Evolutionary conservation across 2,329 filamentous ascomycete genomes (phyloP).

Genomic region (Sporothrix protearum): DNA sequence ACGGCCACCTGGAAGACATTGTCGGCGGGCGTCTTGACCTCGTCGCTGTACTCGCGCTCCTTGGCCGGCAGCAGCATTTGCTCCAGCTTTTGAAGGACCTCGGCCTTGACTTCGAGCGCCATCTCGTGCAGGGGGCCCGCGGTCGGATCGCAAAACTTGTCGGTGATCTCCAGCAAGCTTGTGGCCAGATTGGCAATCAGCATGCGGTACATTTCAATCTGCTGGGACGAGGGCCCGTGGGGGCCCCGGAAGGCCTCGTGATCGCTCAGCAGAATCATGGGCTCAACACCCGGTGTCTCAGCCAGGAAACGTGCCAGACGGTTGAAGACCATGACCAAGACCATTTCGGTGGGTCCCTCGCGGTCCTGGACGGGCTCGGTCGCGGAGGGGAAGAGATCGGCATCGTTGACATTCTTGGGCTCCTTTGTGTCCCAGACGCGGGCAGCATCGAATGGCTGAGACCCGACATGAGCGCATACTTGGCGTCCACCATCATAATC

Average conservation of each 20-base stretch:
- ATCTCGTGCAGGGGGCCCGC: conserved; percentile 53
- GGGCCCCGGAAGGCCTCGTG: conserved; percentile 33
- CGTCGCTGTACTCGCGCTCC: conserved; percentile 48
- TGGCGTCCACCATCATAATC: conserved; percentile 56
- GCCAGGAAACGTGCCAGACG: conserved; percentile 51
- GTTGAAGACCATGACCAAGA: conserved; percentile 51
- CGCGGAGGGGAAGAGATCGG: conserved; percentile 53
- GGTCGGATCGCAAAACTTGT: conserved; percentile 48
- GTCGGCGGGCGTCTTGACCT: conserved; percentile 49
- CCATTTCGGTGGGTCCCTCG: conserved; percentile 60
- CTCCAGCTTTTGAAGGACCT: conserved; percentile 49
- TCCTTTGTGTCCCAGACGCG: conserved; percentile 55
- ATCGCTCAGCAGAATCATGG: conserved; percentile 47
- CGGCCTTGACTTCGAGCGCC: conserved; percentile 45
- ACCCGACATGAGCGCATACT: conserved; percentile 56
- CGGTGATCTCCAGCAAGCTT: conserved; percentile 45
- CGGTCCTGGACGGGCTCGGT: conserved; percentile 49
- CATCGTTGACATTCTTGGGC: conserved; percentile 58
- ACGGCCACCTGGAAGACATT: conserved; percentile 55
- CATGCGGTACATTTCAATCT: conserved; percentile 42
- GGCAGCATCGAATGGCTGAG: conserved; percentile 52
- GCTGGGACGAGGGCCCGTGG: conserved; percentile 33
- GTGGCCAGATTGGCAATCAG: conserved; percentile 44
- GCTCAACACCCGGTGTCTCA: conserved; percentile 48
- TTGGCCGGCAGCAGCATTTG: conserved; percentile 47